phyloP scores from a whole-genome alignment of 352 stramenopile genomes.

The Pythium rhizo-oryzae region DNA sequence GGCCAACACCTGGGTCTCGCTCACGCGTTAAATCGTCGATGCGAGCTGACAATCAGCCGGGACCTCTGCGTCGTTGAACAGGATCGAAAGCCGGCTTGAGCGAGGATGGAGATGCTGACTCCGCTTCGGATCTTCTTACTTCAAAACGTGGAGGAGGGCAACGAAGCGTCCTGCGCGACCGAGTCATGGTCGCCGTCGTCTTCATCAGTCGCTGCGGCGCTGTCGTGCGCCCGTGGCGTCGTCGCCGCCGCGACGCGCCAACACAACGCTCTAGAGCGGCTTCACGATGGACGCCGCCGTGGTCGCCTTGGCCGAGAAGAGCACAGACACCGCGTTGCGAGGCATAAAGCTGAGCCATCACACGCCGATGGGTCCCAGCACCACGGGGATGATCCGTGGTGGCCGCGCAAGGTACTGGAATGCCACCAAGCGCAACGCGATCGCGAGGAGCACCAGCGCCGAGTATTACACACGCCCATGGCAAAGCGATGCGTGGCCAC shows the following conservation, averaged over 20 bases:
- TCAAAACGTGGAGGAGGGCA: conserved; percentile 29
- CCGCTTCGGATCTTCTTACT: conserved; percentile 90
- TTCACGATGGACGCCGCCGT: conserved; percentile 75
- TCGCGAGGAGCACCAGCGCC: conserved; percentile 64
- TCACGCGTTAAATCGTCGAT: conserved; percentile 77
- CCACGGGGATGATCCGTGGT: conserved; percentile 72
- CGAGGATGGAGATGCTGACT: conserved; percentile 71
- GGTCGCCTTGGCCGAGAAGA: conserved; percentile 74
- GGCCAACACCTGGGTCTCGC: conserved; percentile 37
- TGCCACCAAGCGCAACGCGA: conserved; percentile 59
- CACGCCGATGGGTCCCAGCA: conserved; percentile 72
- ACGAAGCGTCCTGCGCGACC: neutral
- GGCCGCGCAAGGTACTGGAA: conserved; percentile 69
- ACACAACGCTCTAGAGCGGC: conserved; percentile 69
- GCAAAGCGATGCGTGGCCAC: conserved; percentile 50
- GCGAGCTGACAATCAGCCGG: conserved; percentile 64
- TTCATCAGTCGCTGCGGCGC: neutral
- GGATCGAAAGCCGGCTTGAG: conserved; percentile 83
- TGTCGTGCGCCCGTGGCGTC: conserved; percentile 1
- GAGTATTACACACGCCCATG: conserved; percentile 75
- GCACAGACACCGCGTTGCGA: conserved; percentile 75
- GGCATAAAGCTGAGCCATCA: conserved; percentile 89
- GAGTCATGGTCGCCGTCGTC: neutral
- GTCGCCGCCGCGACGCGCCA: neutral
- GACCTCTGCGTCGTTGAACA: conserved; percentile 81